These are phyloP conservation scores for Boletellus sp. DNA, from an alignment of 768 basidiomycete species.

Conservation along the genomic window DNA sequence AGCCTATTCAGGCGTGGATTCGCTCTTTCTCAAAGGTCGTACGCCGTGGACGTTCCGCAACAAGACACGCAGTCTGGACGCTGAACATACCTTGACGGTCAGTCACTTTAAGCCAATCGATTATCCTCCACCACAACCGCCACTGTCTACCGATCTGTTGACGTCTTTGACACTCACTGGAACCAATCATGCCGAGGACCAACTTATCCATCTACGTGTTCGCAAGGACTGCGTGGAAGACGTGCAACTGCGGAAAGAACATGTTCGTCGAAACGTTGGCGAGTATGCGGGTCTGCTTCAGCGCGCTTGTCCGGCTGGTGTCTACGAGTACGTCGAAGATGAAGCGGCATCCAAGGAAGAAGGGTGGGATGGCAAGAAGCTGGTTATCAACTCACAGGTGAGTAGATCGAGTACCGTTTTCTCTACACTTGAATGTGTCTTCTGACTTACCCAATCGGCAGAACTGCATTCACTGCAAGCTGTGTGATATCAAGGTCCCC, in stretches of 20 bases:
- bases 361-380: conserved; percentile 76
- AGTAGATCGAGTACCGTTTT: conserved; percentile 10
- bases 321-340: conserved; percentile 92
- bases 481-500: conserved; percentile 95
- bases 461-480: conserved; percentile 93
- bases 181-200: conserved; percentile 97
- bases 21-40: conserved; percentile 76
- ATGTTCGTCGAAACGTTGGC: conserved; percentile 70
- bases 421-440: background rate
- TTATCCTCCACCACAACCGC: conserved; percentile 85
- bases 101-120: conserved; percentile 66
- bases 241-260: conserved; percentile 46
- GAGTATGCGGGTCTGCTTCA: conserved; percentile 88
- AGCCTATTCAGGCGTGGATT: conserved; percentile 84
- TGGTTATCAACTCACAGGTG: conserved; percentile 96
- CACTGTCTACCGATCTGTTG: conserved; percentile 89
- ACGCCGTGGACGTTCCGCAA: conserved; percentile 93
- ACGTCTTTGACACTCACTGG: conserved; percentile 87
- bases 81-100: conserved; percentile 67
- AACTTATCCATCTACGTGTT: conserved; percentile 84
- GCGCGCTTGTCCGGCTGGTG: conserved; percentile 88
- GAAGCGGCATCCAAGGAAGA: conserved; percentile 47
- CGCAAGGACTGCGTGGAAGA: conserved; percentile 41
- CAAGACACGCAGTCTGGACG: conserved; percentile 49
- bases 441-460: conserved; percentile 29